Evolutionary conservation across 371 early-diverging fungal genomes (phyloP).

Genomic region (Saksenaea oblongispora): DNA sequence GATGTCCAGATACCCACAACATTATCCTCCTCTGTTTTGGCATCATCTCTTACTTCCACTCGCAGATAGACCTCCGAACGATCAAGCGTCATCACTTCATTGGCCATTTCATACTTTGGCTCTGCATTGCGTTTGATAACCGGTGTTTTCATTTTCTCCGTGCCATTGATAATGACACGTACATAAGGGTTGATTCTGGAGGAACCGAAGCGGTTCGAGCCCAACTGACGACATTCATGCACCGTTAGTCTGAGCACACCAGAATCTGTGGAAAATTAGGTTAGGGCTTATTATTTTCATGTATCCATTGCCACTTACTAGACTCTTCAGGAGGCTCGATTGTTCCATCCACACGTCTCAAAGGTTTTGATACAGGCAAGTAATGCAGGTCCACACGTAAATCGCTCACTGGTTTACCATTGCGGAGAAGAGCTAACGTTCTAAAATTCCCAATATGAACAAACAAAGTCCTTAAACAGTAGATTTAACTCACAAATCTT

Average conservation of each 20-base stretch:
- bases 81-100: conserved; percentile 50
- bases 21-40: conserved; percentile 33
- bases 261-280: conserved; percentile 27
- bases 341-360: conserved; percentile 41
- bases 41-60: conserved; percentile 37
- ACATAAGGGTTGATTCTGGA: conserved; percentile 49
- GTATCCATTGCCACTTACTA: conserved; percentile 31
- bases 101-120: conserved; percentile 48
- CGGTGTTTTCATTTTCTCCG: conserved; percentile 41
- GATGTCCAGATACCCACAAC: conserved; percentile 44
- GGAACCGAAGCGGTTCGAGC: conserved; percentile 12
- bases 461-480: background rate
- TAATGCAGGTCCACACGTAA: conserved; percentile 59
- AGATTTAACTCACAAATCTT: conserved; percentile 22
- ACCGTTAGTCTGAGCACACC: conserved; percentile 56
- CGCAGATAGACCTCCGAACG: conserved; percentile 34
- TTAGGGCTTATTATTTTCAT: background rate
- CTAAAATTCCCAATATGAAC: conserved; percentile 10
- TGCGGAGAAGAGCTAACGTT: conserved; percentile 37
- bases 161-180: conserved; percentile 45
- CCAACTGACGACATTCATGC: conserved; percentile 53
- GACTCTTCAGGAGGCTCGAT: conserved; percentile 58
- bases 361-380: conserved; percentile 63
- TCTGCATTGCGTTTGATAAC: conserved; percentile 44
- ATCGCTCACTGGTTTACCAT: conserved; percentile 52